Base-by-base conservation (phyloP, 192 early-diverging fungal species). In the Helicostylum pulchrum region DNA sequence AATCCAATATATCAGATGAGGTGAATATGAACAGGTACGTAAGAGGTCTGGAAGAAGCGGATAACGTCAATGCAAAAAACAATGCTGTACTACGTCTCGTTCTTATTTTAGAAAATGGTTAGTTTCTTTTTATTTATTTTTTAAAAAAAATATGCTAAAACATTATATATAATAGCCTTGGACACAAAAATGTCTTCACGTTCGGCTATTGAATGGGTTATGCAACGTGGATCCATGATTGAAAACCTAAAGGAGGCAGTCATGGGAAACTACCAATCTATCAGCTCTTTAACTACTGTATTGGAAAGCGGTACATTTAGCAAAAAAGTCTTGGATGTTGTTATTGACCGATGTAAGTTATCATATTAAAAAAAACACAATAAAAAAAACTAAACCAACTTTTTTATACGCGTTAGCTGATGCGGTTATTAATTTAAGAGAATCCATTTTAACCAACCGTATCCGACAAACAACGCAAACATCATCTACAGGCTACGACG, bases 171-270 rank as follows among this genome's bases (percentile, higher is more conserved):
- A 3, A 1, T 57, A 75, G 83, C 61, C 9, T 57, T 83, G 19
- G 57, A 78, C 9, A 69, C 72, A 5, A 80, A 76, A 49, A 53
- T 75, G 55, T 68, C 71, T n/a, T 64, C 74, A 3, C 73, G 68
- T 10, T 79, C 79, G 10, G 80, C 83, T n/a, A 68, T 85, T 32
- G 84, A 86, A 53, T 86, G 84, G 82, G 75, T 77, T 1, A 68
- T 86, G 48, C 77, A 77, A 17, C 67, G 84, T 7, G 78, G 80
- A 6, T 69, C 78, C 2, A 51, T 83, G 14, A 75, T 87, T 60
- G 73, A 79, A 19, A 80, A 81, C 44, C 62, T 87, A 8, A 81
- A 78, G 53, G 70, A 64, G 50, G 84, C 86, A 2, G 74, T 86
- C n/a, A 60, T 77, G 30, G 86, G 86, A 42, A 83, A 85, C 36